Conservation (phyloP, 2,329 filamentous ascomycete species). For the Calonectria pseudoreteaudii region DNA sequence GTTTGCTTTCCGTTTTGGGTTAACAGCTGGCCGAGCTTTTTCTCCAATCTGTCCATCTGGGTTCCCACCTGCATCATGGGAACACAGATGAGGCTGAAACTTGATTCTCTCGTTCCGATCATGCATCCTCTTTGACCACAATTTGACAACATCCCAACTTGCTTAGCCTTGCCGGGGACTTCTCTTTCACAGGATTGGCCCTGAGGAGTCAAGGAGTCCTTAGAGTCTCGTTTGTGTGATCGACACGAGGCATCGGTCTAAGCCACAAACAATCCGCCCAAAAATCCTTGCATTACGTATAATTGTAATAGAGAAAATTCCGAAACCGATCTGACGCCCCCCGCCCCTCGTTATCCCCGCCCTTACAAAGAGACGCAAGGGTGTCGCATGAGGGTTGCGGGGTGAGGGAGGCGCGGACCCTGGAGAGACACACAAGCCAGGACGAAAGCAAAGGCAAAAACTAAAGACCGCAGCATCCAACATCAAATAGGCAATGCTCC, state of each 20-base stretch:
- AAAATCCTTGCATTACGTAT: conserved; percentile 8
- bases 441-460: background rate
- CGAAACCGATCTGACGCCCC: background rate
- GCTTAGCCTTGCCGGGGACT: background rate
- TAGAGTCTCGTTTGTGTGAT: conserved; percentile 1
- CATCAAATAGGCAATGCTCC: conserved; percentile 1
- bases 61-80: background rate
- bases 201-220: background rate
- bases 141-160: background rate
- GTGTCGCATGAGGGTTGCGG: background rate
- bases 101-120: background rate
- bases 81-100: conserved; percentile 9
- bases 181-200: background rate
- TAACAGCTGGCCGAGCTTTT: background rate
- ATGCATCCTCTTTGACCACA: background rate
- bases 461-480: background rate
- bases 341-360: background rate
- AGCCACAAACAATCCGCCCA: background rate
- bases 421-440: background rate
- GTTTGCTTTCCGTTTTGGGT: conserved; percentile 13
- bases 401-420: background rate
- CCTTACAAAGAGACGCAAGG: background rate
- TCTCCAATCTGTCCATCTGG: background rate
- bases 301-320: background rate
- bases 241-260: background rate